Percentiles rank a stretch among this genome's conserved stretches.
Conservation (phyloP, 257 asterid species). For the Coffea eugenioides region DNA sequence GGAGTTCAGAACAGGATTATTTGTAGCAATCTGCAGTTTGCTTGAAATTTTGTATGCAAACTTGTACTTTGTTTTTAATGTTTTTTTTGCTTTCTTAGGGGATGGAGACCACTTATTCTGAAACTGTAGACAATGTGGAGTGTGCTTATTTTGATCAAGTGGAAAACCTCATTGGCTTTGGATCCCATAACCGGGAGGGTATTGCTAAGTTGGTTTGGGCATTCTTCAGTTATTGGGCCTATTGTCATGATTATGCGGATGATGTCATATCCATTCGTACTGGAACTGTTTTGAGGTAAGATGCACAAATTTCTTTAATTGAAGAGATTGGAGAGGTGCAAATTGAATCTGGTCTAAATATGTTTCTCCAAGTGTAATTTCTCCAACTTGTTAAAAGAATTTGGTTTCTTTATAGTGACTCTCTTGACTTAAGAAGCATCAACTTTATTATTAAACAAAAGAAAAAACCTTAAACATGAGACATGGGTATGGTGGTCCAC, state of each 20-base stretch:
- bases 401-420: neutral
- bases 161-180: conserved; percentile 62
- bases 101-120: conserved; percentile 63
- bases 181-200: conserved; percentile 64
- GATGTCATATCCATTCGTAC: conserved; percentile 88
- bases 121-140: conserved; percentile 54
- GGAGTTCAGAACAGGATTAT: too few species aligned
- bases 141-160: conserved; percentile 82
- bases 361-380: neutral
- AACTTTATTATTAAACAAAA: too few species aligned
- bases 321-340: neutral
- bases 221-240: conserved; percentile 93
- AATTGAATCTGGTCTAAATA: neutral
- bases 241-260: conserved; percentile 75
- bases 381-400: neutral
- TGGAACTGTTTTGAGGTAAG: conserved; percentile 74
- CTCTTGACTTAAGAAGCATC: neutral
- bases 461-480: neutral
- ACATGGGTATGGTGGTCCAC: neutral
- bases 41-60: neutral
- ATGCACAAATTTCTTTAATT: neutral
- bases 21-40: neutral
- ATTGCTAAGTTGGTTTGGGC: conserved; percentile 73
- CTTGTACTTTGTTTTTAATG: neutral
- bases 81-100: conserved; percentile 39